phyloP scores from a whole-genome alignment of 2,329 filamentous ascomycete genomes.

The Rutstroemia sp. region DNA sequence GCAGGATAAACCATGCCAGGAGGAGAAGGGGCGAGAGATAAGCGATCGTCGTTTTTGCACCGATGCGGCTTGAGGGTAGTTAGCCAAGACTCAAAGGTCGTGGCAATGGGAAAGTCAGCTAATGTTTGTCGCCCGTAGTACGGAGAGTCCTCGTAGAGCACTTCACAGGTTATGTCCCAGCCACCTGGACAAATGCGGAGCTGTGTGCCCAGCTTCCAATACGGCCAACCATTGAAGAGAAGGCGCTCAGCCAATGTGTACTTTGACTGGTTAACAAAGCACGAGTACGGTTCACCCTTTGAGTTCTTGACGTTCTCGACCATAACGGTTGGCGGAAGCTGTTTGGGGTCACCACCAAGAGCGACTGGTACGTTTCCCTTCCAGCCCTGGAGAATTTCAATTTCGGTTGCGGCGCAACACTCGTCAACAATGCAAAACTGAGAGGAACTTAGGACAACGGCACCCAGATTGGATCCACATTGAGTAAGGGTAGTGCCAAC shows the following conservation, averaged over 20 bases:
- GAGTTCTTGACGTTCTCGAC: background rate
- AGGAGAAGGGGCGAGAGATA: background rate
- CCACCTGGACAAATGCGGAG: background rate
- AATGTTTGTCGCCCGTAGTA: background rate
- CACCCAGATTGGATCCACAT: background rate
- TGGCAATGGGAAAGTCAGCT: background rate
- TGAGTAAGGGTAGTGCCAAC: background rate
- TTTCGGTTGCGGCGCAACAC: background rate
- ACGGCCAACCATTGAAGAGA: background rate
- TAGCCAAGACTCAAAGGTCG: background rate
- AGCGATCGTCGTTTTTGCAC: background rate
- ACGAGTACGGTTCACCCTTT: background rate
- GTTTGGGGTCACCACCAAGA: background rate
- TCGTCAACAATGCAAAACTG: background rate
- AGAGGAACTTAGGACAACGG: background rate
- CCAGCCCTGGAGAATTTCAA: background rate
- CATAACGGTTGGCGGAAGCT: background rate
- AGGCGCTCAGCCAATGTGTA: background rate
- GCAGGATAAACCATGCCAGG: background rate
- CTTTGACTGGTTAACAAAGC: background rate
- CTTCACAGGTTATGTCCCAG: background rate
- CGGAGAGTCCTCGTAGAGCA: background rate
- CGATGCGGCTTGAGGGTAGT: background rate
- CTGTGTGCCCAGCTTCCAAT: background rate
- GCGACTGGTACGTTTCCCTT: background rate